Conservation (phyloP, 495 filamentous ascomycete species). For the Neurospora hispaniola region DNA sequence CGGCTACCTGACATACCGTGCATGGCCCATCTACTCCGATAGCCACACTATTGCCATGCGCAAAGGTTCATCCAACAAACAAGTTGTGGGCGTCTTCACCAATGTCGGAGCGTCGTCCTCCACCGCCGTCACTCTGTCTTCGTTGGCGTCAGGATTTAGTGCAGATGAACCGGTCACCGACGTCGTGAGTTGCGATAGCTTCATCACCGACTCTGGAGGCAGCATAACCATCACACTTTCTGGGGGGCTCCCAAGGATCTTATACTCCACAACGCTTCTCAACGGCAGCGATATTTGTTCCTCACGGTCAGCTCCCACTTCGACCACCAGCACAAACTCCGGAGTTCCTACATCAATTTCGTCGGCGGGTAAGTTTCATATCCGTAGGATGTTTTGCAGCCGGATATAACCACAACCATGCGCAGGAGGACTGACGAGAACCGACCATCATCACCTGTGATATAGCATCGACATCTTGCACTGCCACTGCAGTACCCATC, state of each 20-base stretch:
- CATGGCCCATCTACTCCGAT: constrained; percentile 46
- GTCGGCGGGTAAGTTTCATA: background rate
- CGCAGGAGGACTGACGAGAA: background rate
- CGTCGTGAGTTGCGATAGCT: constrained; percentile 36
- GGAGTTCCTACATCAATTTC: background rate
- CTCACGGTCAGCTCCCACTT: background rate
- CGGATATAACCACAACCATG: background rate
- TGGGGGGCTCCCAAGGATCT: constrained; percentile 41
- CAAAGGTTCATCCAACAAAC: constrained; percentile 46
- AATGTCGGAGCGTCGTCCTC: constrained; percentile 43
- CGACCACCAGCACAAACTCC: background rate
- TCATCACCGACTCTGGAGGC: constrained; percentile 35
- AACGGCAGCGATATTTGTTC: constrained; percentile 30
- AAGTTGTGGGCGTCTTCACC: constrained; percentile 50
- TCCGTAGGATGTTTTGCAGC: background rate
- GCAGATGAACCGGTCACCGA: constrained; percentile 33
- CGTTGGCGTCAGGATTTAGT: constrained; percentile 31
- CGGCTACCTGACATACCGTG: constrained; percentile 43
- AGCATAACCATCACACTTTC: constrained; percentile 35
- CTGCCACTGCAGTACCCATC: constrained; percentile 38
- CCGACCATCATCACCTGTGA: background rate
- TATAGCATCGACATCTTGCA: constrained; percentile 17
- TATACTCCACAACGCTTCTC: constrained; percentile 30
- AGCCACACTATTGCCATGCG: constrained; percentile 48
- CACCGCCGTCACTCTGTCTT: constrained; percentile 37